Percentiles rank a stretch among this genome's conserved stretches.
phyloP scores from a whole-genome alignment of 176 grass and related monocot species.

The Rhipidocladum racemiflorum region DNA sequence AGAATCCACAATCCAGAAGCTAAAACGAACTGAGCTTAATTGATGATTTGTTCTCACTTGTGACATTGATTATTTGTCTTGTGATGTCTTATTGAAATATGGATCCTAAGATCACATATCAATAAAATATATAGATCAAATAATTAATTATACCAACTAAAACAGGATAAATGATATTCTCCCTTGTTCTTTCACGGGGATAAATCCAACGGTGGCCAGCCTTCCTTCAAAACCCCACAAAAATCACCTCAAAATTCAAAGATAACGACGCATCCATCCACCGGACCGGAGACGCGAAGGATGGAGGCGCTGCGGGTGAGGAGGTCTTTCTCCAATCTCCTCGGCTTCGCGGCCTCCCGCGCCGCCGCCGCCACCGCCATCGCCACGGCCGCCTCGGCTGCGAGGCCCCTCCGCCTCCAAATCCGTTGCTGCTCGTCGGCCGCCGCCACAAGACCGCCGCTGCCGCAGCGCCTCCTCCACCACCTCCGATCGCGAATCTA shows the following conservation, averaged over 20 bases:
- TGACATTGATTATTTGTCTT: too few relatives aligned
- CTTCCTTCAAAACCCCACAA: background rate
- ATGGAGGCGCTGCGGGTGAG: conserved; percentile 74
- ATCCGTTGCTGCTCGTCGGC: conserved; percentile 44
- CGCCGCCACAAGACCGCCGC: conserved; percentile 50
- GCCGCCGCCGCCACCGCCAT: conserved; percentile 14
- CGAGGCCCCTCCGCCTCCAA: conserved; percentile 25
- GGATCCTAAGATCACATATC: too few relatives aligned
- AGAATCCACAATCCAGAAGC: too few relatives aligned
- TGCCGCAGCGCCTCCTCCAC: conserved; percentile 55
- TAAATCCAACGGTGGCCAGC: background rate
- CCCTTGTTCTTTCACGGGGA: background rate
- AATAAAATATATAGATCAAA: too few relatives aligned
- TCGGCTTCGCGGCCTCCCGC: conserved; percentile 45
- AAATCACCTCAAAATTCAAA: conserved; percentile 12
- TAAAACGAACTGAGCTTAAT: too few relatives aligned
- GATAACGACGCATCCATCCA: background rate
- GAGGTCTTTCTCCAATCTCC: conserved; percentile 69
- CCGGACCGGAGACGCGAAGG: background rate
- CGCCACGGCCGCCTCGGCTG: background rate
- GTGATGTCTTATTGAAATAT: too few relatives aligned
- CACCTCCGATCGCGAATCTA: conserved; percentile 89
- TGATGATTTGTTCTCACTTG: too few relatives aligned
- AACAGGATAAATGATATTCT: too few relatives aligned
- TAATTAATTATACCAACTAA: too few relatives aligned